Percentiles rank a stretch among this genome's conserved stretches.
Evolutionary conservation across 1,284 basidiomycete genomes (phyloP).

Genomic region (Trichosporon faecale): DNA sequence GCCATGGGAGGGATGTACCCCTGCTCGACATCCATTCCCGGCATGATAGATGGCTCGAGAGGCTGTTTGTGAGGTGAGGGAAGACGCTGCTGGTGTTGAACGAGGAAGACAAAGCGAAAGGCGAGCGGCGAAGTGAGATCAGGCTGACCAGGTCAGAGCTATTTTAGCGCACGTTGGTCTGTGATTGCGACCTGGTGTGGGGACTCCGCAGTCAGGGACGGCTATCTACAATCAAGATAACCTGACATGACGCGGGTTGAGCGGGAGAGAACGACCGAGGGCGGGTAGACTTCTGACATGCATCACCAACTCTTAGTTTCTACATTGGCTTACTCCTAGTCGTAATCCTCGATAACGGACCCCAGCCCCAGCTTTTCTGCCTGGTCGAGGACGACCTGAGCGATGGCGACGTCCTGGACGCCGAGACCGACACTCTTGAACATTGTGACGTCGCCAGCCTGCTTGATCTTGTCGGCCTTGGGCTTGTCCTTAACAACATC

Average conservation of each 20-base stretch:
- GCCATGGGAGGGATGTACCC: neutral
- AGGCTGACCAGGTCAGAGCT: neutral
- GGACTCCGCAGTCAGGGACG: constrained; percentile 8
- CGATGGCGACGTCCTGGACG: constrained; percentile 53
- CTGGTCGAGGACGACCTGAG: constrained; percentile 42
- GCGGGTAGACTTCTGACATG: neutral
- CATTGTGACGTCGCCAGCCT: constrained; percentile 37
- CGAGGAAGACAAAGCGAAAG: neutral
- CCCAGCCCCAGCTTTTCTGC: constrained; percentile 42
- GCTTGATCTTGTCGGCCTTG: constrained; percentile 5
- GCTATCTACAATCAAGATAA: constrained; percentile 5
- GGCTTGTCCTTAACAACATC: constrained; percentile 12
- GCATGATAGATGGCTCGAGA: neutral
- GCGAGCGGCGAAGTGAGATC: neutral
- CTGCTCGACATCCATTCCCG: neutral
- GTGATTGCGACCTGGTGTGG: neutral
- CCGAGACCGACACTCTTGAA: constrained; percentile 53
- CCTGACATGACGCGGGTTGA: neutral
- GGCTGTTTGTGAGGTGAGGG: neutral
- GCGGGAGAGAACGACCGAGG: neutral
- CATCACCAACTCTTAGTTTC: neutral
- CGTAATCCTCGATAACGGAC: constrained; percentile 38
- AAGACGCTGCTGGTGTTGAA: neutral
- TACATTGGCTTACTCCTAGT: constrained; percentile 18
- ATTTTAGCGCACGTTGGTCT: constrained; percentile 4